Base-by-base conservation (phyloP, 805 yeast species). In the Yarrowia hollandica region DNA sequence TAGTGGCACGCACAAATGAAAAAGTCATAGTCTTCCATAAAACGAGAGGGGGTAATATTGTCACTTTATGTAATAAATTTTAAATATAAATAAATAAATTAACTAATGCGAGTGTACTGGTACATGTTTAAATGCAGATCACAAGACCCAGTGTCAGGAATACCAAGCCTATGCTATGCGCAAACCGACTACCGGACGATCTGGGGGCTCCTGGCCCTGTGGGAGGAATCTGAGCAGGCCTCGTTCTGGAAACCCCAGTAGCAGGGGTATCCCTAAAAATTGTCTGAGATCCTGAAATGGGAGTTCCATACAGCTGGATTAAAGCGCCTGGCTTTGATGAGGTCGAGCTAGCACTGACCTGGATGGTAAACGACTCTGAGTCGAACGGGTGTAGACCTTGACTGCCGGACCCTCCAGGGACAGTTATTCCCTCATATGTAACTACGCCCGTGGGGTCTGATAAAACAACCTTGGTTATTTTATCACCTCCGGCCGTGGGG, bases 371-470 rank as follows among this genome's bases (percentile, higher is more conserved):
- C 10, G 44, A 19, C 21, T 52, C 44, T 0, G 44, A 35, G 9
- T 44, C 41, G 9, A 48, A 8, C 4, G 56, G 56, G n/a, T 5
- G 22, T 3, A 5, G 9, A 2, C 41, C 12, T 1, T 22, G 31
- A 4, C 31, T 28, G 15, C 33, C 48, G 0, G 48, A 11, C 25
- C 15, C 25, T 9, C 35, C 52, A 2, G 52, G 52, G 2, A 48
- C 55, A 2, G 55, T 48, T 22, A 48, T 33, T 31, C 58, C 58
- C n/a, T 52, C 58, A 11, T 35, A 52, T 5, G 58, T 52, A n/a
- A 37, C 44, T 5, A 52, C 35, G 7, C 58, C 58, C 2, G 42
- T 37, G 7, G 44, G 42, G 19, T 52, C 44, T 0, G 58, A 52
- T 1, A 52, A 16, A 5, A 52, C 58, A 14, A 52, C 42, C 2